Conservation (phyloP, 345 rosid genomes). For the Citrus hindsii region DNA sequence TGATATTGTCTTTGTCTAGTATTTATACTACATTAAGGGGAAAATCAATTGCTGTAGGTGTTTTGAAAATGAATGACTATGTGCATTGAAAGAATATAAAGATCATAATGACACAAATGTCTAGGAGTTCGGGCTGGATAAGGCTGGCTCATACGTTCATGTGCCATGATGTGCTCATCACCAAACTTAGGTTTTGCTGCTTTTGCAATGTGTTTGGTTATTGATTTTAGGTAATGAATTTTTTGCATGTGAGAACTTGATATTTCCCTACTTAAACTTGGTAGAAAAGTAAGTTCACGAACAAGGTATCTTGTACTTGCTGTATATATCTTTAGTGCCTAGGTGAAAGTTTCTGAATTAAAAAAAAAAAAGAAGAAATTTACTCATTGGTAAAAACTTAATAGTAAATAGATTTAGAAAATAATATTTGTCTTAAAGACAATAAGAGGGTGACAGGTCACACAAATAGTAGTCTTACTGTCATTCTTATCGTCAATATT, state of each 20-base stretch:
- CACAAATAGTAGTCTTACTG: no score
- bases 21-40: not conserved
- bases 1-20: not conserved
- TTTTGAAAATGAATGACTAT: not conserved
- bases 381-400: no score
- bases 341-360: not conserved
- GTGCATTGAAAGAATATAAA: not conserved
- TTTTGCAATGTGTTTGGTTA: not conserved
- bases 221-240: not conserved
- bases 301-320: not conserved
- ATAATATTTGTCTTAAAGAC: no score
- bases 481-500: no score
- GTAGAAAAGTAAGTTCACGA: not conserved
- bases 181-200: not conserved
- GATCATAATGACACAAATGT: not conserved
- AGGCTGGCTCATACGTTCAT: not conserved
- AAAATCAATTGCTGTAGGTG: not conserved
- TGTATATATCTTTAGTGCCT: not conserved
- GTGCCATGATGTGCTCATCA: conserved; percentile 6
- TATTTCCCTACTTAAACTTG: not conserved
- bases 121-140: not conserved
- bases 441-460: no score
- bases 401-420: no score
- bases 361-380: no score
- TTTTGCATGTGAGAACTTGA: not conserved